Evolutionary conservation across 177 flowering plant genomes (phyloP).

Genomic region (Vitis hybrid): DNA sequence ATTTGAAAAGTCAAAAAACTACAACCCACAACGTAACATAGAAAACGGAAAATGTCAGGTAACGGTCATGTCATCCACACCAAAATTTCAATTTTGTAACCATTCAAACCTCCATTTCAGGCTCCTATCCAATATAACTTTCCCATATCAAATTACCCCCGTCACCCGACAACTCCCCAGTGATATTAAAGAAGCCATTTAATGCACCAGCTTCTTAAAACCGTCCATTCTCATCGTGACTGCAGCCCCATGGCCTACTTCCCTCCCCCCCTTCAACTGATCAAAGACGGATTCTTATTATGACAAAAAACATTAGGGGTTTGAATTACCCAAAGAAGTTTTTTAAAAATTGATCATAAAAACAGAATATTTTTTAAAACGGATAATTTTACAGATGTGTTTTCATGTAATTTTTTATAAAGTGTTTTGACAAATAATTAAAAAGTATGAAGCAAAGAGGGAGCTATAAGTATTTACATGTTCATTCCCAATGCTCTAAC

Average conservation of each 20-base stretch:
- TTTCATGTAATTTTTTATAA: not conserved
- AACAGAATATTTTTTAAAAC: not conserved
- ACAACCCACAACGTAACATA: no score
- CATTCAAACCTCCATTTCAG: not conserved
- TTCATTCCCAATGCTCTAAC: no score
- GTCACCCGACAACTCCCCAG: not conserved
- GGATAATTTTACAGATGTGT: not conserved
- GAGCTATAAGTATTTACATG: no score
- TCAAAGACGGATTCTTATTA: no score
- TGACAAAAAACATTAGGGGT: no score
- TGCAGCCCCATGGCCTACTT: not conserved
- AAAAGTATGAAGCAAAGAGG: no score
- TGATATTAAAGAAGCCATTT: conserved; percentile 13
- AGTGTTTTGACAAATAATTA: not conserved
- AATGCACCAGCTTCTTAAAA: conserved; percentile 10
- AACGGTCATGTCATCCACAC: no score
- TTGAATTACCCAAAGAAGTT: not conserved
- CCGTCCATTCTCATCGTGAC: not conserved
- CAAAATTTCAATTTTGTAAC: no score
- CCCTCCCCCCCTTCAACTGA: not conserved
- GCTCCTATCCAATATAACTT: no score
- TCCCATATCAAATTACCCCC: no score
- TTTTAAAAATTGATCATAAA: not conserved
- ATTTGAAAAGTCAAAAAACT: no score
- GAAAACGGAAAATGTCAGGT: no score